These are phyloP conservation scores for Angophora floribunda DNA, from an alignment of 345 rosid genomes.

Conservation along the genomic window DNA sequence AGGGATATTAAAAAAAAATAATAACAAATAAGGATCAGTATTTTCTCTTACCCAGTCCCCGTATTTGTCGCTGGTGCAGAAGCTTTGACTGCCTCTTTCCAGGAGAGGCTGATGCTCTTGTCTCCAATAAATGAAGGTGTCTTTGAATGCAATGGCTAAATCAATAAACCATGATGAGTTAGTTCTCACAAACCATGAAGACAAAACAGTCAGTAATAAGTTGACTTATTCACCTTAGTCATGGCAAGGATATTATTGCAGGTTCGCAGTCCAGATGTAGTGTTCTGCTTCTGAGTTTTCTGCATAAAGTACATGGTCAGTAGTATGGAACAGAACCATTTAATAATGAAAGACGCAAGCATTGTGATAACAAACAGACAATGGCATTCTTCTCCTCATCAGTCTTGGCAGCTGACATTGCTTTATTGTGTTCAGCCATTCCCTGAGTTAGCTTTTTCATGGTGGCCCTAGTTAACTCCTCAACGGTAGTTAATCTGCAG, in stretches of 20 bases:
- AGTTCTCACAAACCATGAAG: not conserved
- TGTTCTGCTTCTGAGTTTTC: slow-evolving; percentile 86
- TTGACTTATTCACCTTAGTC: slow-evolving; percentile 64
- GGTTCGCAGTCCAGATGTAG: slow-evolving; percentile 83
- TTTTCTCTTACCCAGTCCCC: slow-evolving; percentile 45
- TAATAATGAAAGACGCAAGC: not conserved
- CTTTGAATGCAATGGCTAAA: slow-evolving; percentile 82
- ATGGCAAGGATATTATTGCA: slow-evolving; percentile 93
- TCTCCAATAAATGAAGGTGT: slow-evolving; percentile 87
- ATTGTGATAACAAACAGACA: slow-evolving; percentile 30
- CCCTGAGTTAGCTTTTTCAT: slow-evolving; percentile 93
- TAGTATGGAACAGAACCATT: not conserved
- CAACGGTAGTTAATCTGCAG: slow-evolving; percentile 68
- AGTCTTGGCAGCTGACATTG: slow-evolving; percentile 91
- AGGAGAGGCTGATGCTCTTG: slow-evolving; percentile 75
- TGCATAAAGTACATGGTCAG: slow-evolving; percentile 4
- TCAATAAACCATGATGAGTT: not conserved
- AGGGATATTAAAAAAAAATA: not conserved
- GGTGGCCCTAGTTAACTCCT: slow-evolving; percentile 82
- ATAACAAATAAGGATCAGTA: not conserved
- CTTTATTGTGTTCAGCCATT: slow-evolving; percentile 90
- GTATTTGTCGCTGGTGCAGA: slow-evolving; percentile 31
- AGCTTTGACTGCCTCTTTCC: slow-evolving; percentile 82
- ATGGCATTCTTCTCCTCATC: slow-evolving; percentile 79
- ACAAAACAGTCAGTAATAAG: not conserved